phyloP scores from a whole-genome alignment of 2,329 filamentous ascomycete genomes.

The Lithohypha guttulata region DNA sequence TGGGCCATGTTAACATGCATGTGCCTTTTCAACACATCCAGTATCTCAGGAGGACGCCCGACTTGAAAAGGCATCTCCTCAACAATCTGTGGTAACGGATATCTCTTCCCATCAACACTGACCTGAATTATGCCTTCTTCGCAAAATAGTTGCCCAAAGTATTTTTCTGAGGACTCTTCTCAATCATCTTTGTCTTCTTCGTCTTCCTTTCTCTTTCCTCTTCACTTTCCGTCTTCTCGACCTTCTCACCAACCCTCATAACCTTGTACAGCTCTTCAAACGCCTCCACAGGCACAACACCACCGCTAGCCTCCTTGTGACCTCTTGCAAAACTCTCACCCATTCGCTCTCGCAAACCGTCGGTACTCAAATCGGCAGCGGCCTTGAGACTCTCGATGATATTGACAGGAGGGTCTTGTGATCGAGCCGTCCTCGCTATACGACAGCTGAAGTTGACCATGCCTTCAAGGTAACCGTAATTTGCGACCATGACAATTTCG shows the following conservation, averaged over 20 bases:
- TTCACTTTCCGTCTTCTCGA: slow-evolving; percentile 28
- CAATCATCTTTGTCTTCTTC: slow-evolving; percentile 26
- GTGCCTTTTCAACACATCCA: too few relatives aligned
- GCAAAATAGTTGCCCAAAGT: slow-evolving; percentile 47
- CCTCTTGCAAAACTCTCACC: slow-evolving; percentile 56
- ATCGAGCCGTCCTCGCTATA: slow-evolving; percentile 46
- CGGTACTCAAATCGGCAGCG: slow-evolving; percentile 37
- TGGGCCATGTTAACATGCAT: too few relatives aligned
- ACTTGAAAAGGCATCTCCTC: too few relatives aligned
- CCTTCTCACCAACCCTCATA: slow-evolving; percentile 49
- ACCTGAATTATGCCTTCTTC: slow-evolving; percentile 26
- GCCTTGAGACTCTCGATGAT: slow-evolving; percentile 49
- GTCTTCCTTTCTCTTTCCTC: slow-evolving; percentile 25
- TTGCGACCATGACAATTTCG: slow-evolving; percentile 56
- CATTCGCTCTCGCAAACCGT: slow-evolving; percentile 38
- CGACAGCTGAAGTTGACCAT: slow-evolving; percentile 60
- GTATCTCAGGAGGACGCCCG: too few relatives aligned
- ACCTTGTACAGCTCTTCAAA: slow-evolving; percentile 55
- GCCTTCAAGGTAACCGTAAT: slow-evolving; percentile 52
- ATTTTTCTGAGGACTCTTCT: slow-evolving; percentile 39
- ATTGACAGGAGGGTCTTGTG: slow-evolving; percentile 45
- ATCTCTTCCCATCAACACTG: neutral
- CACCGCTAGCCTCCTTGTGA: slow-evolving; percentile 58
- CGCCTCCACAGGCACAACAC: slow-evolving; percentile 48
- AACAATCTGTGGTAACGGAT: neutral